Conservation (phyloP, 2,329 filamentous ascomycete genomes). For the Pseudodiploospora longispora region DNA sequence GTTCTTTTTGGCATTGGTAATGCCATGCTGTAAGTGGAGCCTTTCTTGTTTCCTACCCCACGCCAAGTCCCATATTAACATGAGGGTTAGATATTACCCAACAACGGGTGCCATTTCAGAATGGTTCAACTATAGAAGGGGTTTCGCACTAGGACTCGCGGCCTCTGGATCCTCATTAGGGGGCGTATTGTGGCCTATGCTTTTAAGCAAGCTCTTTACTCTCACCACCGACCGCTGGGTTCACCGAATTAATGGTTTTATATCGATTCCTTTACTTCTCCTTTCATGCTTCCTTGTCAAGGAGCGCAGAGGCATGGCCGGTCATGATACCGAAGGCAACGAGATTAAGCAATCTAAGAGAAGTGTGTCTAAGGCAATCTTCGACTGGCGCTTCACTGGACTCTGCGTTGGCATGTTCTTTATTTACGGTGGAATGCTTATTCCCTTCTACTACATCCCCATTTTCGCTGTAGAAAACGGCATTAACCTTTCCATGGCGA, state of each 20-base stretch:
- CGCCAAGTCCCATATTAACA: not conserved
- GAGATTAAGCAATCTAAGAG: slow-evolving; percentile 6
- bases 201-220: slow-evolving; percentile 13
- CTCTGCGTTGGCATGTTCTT: slow-evolving; percentile 17
- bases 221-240: slow-evolving; percentile 9
- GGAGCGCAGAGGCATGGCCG: slow-evolving; percentile 13
- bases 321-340: slow-evolving; percentile 10
- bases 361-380: slow-evolving; percentile 19
- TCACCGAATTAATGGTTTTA: slow-evolving; percentile 13
- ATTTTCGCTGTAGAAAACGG: slow-evolving; percentile 41
- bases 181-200: slow-evolving; percentile 22
- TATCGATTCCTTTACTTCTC: slow-evolving; percentile 18
- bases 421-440: slow-evolving; percentile 20
- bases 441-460: slow-evolving; percentile 29
- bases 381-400: slow-evolving; percentile 15
- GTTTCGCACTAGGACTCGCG: slow-evolving; percentile 22
- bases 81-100: slow-evolving; percentile 21
- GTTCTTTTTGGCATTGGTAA: slow-evolving; percentile 32
- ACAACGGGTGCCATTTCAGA: slow-evolving; percentile 19
- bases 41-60: too few species aligned
- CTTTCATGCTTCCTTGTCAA: slow-evolving; percentile 20
- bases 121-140: slow-evolving; percentile 23
- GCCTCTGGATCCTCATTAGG: slow-evolving; percentile 24
- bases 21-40: slow-evolving; percentile 24
- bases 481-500: slow-evolving; percentile 41